These are phyloP conservation scores for Bacidia rubella DNA, from an alignment of 495 filamentous ascomycete species.

Conservation along the genomic window DNA sequence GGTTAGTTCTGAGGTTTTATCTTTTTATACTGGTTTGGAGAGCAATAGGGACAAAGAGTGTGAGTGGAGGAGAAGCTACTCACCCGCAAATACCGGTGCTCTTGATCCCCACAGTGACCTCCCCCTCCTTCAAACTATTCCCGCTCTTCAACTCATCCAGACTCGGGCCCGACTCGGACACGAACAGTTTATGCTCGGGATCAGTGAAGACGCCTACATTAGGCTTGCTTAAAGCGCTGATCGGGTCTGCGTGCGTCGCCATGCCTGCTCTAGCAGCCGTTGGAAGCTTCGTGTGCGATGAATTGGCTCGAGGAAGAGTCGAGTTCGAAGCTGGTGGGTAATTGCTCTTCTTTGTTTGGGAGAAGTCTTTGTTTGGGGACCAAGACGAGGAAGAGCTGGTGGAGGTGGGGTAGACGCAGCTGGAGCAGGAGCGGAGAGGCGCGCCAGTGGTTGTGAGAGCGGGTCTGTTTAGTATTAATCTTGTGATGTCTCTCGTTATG, in stretches of 20 bases:
- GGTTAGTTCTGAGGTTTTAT: background rate
- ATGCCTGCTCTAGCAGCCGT: constrained; percentile 6
- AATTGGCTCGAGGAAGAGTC: constrained; percentile 4
- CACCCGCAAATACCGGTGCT: constrained; percentile 41
- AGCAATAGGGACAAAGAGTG: background rate
- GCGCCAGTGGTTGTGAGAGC: constrained; percentile 4
- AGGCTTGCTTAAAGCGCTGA: constrained; percentile 37
- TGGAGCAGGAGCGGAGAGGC: constrained; percentile 3
- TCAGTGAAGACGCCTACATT: constrained; percentile 96
- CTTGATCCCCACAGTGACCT: constrained; percentile 38
- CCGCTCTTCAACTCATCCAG: constrained; percentile 61
- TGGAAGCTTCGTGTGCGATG: background rate
- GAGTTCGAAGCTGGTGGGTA: constrained; percentile 6
- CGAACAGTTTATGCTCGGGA: constrained; percentile 81
- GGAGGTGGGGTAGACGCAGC: constrained; percentile 5
- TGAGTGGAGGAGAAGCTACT: constrained; percentile 13
- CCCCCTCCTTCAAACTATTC: constrained; percentile 54
- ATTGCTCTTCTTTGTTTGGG: constrained; percentile 6
- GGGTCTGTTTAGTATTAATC: constrained; percentile 1
- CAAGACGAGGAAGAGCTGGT: constrained; percentile 2
- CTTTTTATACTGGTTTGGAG: no score
- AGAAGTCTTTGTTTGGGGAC: background rate
- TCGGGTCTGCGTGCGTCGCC: constrained; percentile 12
- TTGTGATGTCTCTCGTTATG: background rate
- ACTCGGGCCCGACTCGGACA: constrained; percentile 61